These are phyloP conservation scores for Moniliella sp. DNA, from an alignment of 1,284 basidiomycete genomes.

Conservation along the genomic window DNA sequence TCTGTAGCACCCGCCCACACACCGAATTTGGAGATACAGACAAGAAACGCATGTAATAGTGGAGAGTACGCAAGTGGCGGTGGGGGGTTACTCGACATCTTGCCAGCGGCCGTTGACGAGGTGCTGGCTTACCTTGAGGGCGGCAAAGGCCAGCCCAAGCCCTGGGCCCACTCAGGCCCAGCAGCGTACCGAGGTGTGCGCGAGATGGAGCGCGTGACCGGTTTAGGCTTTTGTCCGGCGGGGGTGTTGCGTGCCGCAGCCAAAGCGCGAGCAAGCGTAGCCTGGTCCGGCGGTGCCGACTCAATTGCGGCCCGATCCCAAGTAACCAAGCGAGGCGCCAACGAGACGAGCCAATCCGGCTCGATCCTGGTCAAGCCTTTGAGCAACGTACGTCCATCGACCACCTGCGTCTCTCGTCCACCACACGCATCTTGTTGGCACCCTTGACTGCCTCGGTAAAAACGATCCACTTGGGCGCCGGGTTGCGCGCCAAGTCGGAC, in stretches of 20 bases:
- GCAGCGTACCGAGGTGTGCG: slow-evolving; percentile 25
- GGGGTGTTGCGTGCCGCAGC: slow-evolving; percentile 6
- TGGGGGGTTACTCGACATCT: no score
- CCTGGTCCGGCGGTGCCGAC: no score
- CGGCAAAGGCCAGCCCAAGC: slow-evolving; percentile 25
- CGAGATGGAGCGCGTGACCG: slow-evolving; percentile 8
- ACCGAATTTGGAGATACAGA: no score
- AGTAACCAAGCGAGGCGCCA: slow-evolving; percentile 61
- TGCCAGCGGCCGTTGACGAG: slow-evolving; percentile 23
- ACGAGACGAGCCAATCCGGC: slow-evolving; percentile 60
- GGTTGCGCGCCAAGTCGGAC: slow-evolving; percentile 50
- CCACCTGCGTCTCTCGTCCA: background rate
- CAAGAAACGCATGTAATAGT: no score
- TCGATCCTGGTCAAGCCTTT: slow-evolving; percentile 43
- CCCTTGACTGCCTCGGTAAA: slow-evolving; percentile 45
- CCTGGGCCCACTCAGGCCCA: slow-evolving; percentile 13
- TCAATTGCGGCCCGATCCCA: slow-evolving; percentile 54
- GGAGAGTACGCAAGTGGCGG: no score
- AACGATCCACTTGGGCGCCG: slow-evolving; percentile 66
- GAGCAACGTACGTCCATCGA: slow-evolving; percentile 15
- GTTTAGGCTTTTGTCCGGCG: slow-evolving; percentile 4
- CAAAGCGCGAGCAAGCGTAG: slow-evolving; percentile 1
- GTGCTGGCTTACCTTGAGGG: slow-evolving; percentile 18
- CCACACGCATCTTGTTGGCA: background rate
- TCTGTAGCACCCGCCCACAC: no score